phyloP scores from a whole-genome alignment of 371 early-diverging fungal genomes.

The Funneliformis caledonium region DNA sequence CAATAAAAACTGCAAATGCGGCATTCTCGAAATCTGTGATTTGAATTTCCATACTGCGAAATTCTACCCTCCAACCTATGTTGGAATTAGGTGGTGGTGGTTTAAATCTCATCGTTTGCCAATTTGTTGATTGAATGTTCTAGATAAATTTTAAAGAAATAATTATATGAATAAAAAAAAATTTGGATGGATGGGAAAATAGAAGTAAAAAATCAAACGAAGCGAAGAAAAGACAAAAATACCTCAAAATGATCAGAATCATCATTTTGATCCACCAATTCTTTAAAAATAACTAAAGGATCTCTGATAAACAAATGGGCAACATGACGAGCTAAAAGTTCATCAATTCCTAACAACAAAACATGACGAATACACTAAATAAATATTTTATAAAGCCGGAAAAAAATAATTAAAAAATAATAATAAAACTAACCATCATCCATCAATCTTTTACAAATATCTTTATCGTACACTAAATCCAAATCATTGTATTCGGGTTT shows the following conservation, averaged over 20 bases:
- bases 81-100: conserved; percentile 90
- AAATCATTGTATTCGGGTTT: conserved; percentile 96
- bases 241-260: conserved; percentile 95
- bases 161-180: background rate
- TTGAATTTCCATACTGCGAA: conserved; percentile 98
- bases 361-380: background rate
- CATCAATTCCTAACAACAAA: conserved; percentile 72
- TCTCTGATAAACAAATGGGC: conserved; percentile 98
- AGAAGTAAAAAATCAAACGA: background rate
- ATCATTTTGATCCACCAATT: conserved; percentile 86
- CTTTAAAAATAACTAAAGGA: conserved; percentile 95
- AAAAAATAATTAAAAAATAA: conserved; percentile 6
- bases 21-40: conserved; percentile 98
- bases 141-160: conserved; percentile 41
- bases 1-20: conserved; percentile 94
- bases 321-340: conserved; percentile 90
- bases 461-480: conserved; percentile 79
- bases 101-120: conserved; percentile 99
- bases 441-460: conserved; percentile 73
- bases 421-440: conserved; percentile 54
- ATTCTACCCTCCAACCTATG: conserved; percentile 99
- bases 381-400: background rate
- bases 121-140: conserved; percentile 99
- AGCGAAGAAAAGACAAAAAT: background rate
- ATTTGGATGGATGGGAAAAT: background rate